Evolutionary conservation across 495 filamentous ascomycete species (phyloP).

Genomic region (Xylaria bambusicola): DNA sequence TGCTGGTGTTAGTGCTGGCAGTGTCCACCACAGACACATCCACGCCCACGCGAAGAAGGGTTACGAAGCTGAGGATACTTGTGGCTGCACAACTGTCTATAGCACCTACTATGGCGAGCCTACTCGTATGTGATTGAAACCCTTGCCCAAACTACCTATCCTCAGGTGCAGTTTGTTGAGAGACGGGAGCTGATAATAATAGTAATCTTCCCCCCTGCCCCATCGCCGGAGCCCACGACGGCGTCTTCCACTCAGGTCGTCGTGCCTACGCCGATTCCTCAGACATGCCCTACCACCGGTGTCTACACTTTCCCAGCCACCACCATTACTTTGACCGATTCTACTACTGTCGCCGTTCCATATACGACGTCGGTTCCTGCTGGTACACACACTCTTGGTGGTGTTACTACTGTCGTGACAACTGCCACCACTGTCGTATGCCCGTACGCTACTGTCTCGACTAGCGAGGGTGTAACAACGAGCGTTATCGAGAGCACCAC

Average conservation of each 20-base stretch:
- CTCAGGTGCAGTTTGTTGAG: background rate
- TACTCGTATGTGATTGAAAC: conserved; percentile 51
- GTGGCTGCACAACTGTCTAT: conserved; percentile 68
- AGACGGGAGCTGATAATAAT: conserved; percentile 20
- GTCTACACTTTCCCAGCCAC: conserved; percentile 79
- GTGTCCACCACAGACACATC: conserved; percentile 53
- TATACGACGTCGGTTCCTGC: conserved; percentile 62
- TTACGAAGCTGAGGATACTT: conserved; percentile 31
- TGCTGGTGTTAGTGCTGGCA: conserved; percentile 59
- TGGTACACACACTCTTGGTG: conserved; percentile 72
- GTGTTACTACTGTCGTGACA: conserved; percentile 73
- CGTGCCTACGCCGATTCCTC: conserved; percentile 66
- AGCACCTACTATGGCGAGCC: conserved; percentile 59
- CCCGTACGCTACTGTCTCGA: conserved; percentile 69
- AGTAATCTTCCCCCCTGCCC: conserved; percentile 40
- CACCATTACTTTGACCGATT: conserved; percentile 66
- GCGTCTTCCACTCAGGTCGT: conserved; percentile 37
- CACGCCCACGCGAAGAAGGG: conserved; percentile 55
- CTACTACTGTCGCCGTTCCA: conserved; percentile 67
- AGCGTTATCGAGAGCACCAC: conserved; percentile 72
- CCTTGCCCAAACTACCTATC: background rate
- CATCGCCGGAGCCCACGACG: conserved; percentile 33
- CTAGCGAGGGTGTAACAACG: conserved; percentile 63
- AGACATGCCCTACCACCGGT: conserved; percentile 70
- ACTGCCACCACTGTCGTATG: conserved; percentile 71